Evolutionary conservation across 2,329 filamentous ascomycete species (phyloP).

Genomic region (Penicillium crustosum): DNA sequence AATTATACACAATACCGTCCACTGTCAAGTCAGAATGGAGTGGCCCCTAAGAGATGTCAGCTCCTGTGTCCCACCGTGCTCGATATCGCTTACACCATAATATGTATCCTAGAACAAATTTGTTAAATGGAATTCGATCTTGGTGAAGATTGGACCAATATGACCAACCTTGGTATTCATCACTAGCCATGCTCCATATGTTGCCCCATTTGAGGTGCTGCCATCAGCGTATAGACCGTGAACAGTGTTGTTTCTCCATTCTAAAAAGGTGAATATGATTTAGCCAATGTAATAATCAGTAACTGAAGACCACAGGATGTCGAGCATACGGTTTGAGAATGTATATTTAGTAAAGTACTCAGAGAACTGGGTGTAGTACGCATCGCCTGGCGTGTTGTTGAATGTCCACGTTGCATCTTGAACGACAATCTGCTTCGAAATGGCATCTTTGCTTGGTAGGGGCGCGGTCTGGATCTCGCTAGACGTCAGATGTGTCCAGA

Average conservation of each 20-base stretch:
- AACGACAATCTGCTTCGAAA: slow-evolving; percentile 51
- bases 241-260: slow-evolving; percentile 58
- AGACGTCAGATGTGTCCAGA: slow-evolving; percentile 64
- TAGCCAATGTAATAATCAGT: neutral
- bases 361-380: slow-evolving; percentile 56
- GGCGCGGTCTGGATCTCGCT: slow-evolving; percentile 58
- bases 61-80: neutral
- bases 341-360: slow-evolving; percentile 69
- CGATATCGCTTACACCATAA: slow-evolving; percentile 24
- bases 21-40: slow-evolving; percentile 63
- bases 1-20: slow-evolving; percentile 67
- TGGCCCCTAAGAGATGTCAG: slow-evolving; percentile 46
- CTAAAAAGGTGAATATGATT: slow-evolving; percentile 3
- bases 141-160: neutral
- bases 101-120: slow-evolving; percentile 26
- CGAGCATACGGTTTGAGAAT: slow-evolving; percentile 50
- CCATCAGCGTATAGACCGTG: slow-evolving; percentile 59
- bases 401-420: slow-evolving; percentile 66
- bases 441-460: slow-evolving; percentile 41
- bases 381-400: slow-evolving; percentile 54
- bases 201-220: slow-evolving; percentile 49
- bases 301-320: neutral
- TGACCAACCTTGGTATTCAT: slow-evolving; percentile 66
- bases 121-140: neutral
- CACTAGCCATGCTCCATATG: slow-evolving; percentile 63